Evolutionary conservation across 148 eudicot species (phyloP).

Genomic region (Fagopyrum esculentum): DNA sequence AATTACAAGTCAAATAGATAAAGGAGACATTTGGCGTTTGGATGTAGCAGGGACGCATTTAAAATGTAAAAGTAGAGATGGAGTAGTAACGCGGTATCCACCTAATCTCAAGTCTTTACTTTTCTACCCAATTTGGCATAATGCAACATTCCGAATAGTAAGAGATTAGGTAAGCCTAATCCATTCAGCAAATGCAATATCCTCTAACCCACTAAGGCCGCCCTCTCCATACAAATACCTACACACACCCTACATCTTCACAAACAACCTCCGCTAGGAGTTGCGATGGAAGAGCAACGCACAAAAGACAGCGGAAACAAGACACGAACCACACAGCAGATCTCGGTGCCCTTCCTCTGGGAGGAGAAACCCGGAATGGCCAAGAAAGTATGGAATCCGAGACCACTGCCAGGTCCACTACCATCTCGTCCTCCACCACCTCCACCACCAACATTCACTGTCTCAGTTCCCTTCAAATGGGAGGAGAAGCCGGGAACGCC

Average conservation of each 20-base stretch:
- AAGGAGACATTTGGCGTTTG: too few relatives aligned
- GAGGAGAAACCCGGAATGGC: slow-evolving; percentile 80
- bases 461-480: slow-evolving; percentile 74
- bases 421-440: slow-evolving; percentile 14
- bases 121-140: too few relatives aligned
- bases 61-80: too few relatives aligned
- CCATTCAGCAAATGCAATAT: not conserved
- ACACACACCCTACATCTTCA: not conserved
- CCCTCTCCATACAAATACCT: not conserved
- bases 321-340: slow-evolving; percentile 38
- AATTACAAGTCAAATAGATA: too few relatives aligned
- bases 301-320: slow-evolving; percentile 16
- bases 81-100: too few relatives aligned
- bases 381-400: slow-evolving; percentile 61
- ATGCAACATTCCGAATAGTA: not conserved
- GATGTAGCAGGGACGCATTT: too few relatives aligned
- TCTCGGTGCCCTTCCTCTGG: slow-evolving; percentile 82
- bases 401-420: not conserved
- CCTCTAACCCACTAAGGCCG: slow-evolving; percentile 16
- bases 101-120: too few relatives aligned
- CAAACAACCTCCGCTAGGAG: not conserved
- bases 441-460: slow-evolving; percentile 38
- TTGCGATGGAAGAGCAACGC: slow-evolving; percentile 38
- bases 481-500: slow-evolving; percentile 94
- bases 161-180: slow-evolving; percentile 16